A percentile compares a stretch with the other conserved stretches of the same genome.
Conservation (phyloP, 306 rosid genomes). For the Dalbergia cochinchinensis region DNA sequence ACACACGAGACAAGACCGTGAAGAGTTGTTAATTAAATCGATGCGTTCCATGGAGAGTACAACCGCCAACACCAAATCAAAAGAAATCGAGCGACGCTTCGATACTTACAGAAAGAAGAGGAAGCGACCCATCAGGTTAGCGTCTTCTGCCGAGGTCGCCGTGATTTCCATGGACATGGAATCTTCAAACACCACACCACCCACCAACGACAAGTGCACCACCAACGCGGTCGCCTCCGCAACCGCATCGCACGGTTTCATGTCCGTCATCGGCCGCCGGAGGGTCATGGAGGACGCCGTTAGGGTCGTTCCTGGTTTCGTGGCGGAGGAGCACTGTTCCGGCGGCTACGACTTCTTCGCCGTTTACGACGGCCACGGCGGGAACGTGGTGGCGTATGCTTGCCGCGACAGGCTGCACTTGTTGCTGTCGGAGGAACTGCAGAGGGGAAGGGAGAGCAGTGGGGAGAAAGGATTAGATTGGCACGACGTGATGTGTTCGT, state of each 20-base stretch:
- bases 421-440: constrained; percentile 60
- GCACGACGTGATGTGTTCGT: constrained; percentile 53
- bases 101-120: constrained; percentile 34
- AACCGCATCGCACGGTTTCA: constrained; percentile 50
- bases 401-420: constrained; percentile 69
- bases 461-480: constrained; percentile 47
- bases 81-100: constrained; percentile 15
- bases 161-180: constrained; percentile 12
- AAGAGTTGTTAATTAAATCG: no score
- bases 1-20: no score
- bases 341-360: constrained; percentile 58
- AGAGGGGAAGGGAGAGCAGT: neutral
- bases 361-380: constrained; percentile 76
- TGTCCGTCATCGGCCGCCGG: constrained; percentile 70
- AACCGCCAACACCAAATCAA: neutral
- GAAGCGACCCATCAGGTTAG: constrained; percentile 18
- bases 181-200: neutral
- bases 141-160: neutral
- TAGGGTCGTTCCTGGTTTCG: constrained; percentile 39
- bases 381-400: constrained; percentile 60
- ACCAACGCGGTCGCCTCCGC: neutral
- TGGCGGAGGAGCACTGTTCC: constrained; percentile 1
- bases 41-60: neutral
- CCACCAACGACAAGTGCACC: neutral
- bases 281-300: constrained; percentile 75